phyloP scores from a whole-genome alignment of 2,329 filamentous ascomycete genomes.

The Fusarium setosum region DNA sequence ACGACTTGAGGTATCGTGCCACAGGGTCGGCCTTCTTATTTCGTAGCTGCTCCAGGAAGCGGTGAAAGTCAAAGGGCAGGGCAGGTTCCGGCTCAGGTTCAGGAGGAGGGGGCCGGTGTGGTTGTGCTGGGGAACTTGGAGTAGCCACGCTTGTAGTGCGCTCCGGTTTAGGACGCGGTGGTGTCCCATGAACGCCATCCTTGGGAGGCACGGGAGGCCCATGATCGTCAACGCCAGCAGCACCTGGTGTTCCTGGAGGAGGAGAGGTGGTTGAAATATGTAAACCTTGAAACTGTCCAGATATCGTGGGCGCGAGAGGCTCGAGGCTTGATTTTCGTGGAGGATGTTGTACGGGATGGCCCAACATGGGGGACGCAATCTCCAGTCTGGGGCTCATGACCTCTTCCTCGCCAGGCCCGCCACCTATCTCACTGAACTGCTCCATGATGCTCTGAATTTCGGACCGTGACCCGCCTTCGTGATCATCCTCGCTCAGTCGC shows the following conservation, averaged over 20 bases:
- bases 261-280: conserved; percentile 54
- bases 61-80: conserved; percentile 95
- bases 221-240: conserved; percentile 56
- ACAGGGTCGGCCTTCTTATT: conserved; percentile 99
- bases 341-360: conserved; percentile 76
- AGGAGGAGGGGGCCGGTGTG: conserved; percentile 75
- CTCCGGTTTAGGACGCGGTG: conserved; percentile 53
- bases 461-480: conserved; percentile 76
- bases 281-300: conserved; percentile 59
- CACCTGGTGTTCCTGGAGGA: conserved; percentile 50
- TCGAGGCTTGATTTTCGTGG: conserved; percentile 90
- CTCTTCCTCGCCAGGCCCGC: conserved; percentile 79
- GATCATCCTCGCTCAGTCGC: conserved; percentile 69
- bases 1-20: conserved; percentile 93
- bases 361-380: conserved; percentile 81
- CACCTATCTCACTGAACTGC: conserved; percentile 84
- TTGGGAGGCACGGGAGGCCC: conserved; percentile 71
- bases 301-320: conserved; percentile 66
- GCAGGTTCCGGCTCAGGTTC: conserved; percentile 83
- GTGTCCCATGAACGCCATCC: conserved; percentile 60
- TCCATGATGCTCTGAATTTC: conserved; percentile 99
- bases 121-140: conserved; percentile 61
- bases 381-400: conserved; percentile 93
- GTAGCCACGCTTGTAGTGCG: conserved; percentile 45
- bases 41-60: conserved; percentile 93